These are phyloP conservation scores for Schoenoplectus triqueter DNA, from an alignment of 202 grass and related monocot genomes.

Conservation along the genomic window DNA sequence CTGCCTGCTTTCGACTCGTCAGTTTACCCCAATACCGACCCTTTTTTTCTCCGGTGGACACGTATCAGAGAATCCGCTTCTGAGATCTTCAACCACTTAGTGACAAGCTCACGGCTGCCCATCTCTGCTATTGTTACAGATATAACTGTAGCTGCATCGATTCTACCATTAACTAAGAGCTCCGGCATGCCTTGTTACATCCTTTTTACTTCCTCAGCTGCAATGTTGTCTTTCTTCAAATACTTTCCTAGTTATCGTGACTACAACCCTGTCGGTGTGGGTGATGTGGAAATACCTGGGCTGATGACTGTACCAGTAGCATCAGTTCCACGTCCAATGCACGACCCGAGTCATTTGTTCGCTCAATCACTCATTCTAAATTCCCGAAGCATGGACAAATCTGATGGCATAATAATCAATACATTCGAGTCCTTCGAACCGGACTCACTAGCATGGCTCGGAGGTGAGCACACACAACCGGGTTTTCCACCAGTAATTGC, in stretches of 20 bases:
- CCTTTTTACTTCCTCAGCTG: slow-evolving; percentile 64
- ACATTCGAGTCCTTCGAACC: slow-evolving; percentile 56
- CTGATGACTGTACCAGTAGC: slow-evolving; percentile 47
- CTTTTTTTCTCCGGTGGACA: slow-evolving; percentile 67
- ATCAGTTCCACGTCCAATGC: slow-evolving; percentile 49
- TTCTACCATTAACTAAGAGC: slow-evolving; percentile 42
- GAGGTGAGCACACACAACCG: background rate
- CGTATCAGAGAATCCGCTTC: slow-evolving; percentile 50
- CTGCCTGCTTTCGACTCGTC: slow-evolving; percentile 54
- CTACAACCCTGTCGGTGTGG: background rate
- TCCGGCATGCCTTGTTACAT: slow-evolving; percentile 51
- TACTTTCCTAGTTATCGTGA: slow-evolving; percentile 50
- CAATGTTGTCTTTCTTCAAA: slow-evolving; percentile 55
- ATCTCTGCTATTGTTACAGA: slow-evolving; percentile 54
- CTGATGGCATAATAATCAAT: slow-evolving; percentile 55
- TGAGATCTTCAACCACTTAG: slow-evolving; percentile 41
- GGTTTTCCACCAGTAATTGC: slow-evolving; percentile 55
- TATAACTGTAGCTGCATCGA: slow-evolving; percentile 38
- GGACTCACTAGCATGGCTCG: slow-evolving; percentile 50
- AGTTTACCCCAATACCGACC: slow-evolving; percentile 48
- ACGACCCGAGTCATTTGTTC: slow-evolving; percentile 59
- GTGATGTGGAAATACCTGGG: slow-evolving; percentile 58
- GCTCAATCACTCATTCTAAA: slow-evolving; percentile 55
- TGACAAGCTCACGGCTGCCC: background rate
- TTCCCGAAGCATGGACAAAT: slow-evolving; percentile 36